Evolutionary conservation across 2,329 filamentous ascomycete species (phyloP), one percentile per base, ranked within the genome.

Genomic region (Cladorrhinum sp.): DNA sequence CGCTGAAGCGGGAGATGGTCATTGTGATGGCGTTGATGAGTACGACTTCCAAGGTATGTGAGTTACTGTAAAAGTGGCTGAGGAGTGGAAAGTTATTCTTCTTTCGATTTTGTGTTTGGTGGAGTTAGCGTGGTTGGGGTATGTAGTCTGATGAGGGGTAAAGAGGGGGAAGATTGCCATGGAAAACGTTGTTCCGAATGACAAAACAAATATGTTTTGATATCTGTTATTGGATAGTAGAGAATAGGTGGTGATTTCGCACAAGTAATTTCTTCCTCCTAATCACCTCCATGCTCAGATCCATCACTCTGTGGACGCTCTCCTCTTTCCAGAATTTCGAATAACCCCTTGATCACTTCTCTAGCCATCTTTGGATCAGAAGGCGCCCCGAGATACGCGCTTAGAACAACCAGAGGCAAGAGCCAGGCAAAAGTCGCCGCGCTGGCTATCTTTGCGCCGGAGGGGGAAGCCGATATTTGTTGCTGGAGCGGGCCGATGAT

Each of bases 1-100:
- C 71, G 65, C 81, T 83, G 76, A 85, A 86, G 56, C 82, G 80
- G 5, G 75, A 70, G 61, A 78, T 79, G 54, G 56, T 65, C 41
- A 45, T 45, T 45, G 10, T 41, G 36, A n/a, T 41, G 18, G 53
- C 57, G 1, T 60, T 62, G n/a, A 55, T 65, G 58, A 59, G 36
- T 41, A 7, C n/a, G 5, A 41, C 16, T 13, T 10, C n/a, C n/a
- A n/a, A n/a, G n/a, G n/a, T n/a, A n/a, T n/a, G n/a, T n/a, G n/a
- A n/a, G n/a, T n/a, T n/a, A n/a, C n/a, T n/a, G n/a, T n/a, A n/a
- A 9, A 12, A 18, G 41, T 45, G 16, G 16, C 20, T 12, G 41
- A 20, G 32, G 32, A 36, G 32, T 16, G 8, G 32, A n/a, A n/a
- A n/a, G 32, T 36, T 36, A n/a, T n/a, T n/a, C n/a, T n/a, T n/a